A percentile compares a stretch with the other conserved stretches of the same genome.
Conservation (phyloP, 441 rosid genomes). For the Adansonia grandidieri region DNA sequence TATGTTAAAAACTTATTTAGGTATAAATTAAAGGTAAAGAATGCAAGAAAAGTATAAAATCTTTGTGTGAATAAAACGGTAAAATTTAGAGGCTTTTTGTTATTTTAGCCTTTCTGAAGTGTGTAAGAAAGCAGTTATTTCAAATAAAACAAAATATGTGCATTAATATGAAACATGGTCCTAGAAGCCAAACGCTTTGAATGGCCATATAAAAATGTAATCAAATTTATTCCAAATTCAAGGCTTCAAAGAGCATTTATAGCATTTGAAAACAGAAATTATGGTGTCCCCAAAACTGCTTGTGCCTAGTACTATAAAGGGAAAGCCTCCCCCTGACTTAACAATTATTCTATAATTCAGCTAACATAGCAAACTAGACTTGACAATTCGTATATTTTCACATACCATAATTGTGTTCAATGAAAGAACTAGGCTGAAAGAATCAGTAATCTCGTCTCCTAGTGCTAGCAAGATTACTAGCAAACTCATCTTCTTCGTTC, state of each 20-base stretch:
- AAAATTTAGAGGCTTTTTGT: too few relatives aligned
- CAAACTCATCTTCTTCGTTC: constrained; percentile 56
- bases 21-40: too few relatives aligned
- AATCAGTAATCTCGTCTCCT: constrained; percentile 66
- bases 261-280: neutral
- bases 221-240: neutral
- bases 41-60: too few relatives aligned
- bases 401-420: too few relatives aligned
- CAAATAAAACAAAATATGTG: neutral
- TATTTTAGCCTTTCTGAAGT: neutral
- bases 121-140: neutral
- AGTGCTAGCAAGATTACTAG: constrained; percentile 57
- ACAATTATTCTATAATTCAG: neutral
- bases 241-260: neutral
- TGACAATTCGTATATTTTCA: too few relatives aligned
- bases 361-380: too few relatives aligned
- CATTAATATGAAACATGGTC: neutral
- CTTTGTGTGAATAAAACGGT: too few relatives aligned
- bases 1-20: too few relatives aligned
- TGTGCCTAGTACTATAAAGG: neutral
- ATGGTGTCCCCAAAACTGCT: neutral
- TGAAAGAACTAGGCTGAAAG: neutral
- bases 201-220: neutral
- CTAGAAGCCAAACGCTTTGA: neutral
- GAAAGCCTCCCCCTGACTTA: neutral